phyloP scores from a whole-genome alignment of 306 rosid genomes.

The Malus sieversii region DNA sequence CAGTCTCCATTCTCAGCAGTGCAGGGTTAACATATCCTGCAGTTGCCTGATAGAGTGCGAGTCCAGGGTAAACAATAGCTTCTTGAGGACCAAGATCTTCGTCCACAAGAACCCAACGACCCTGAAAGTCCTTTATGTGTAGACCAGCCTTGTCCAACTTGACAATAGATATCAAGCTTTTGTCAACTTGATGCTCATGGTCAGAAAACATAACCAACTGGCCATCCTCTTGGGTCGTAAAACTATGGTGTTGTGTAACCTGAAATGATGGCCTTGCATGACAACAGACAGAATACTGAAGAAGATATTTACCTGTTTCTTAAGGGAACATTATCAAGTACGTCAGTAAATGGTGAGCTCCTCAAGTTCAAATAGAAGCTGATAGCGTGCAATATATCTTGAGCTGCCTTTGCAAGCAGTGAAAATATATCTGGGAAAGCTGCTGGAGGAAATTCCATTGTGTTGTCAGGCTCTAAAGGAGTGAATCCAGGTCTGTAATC shows the following conservation, averaged over 20 bases:
- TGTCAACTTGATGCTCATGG: slow-evolving; percentile 76
- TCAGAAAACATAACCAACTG: slow-evolving; percentile 73
- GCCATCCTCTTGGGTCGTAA: slow-evolving; percentile 72
- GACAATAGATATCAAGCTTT: slow-evolving; percentile 74
- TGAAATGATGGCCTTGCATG: slow-evolving; percentile 82
- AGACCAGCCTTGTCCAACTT: slow-evolving; percentile 80
- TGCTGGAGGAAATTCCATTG: slow-evolving; percentile 76
- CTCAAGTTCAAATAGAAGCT: slow-evolving; percentile 81
- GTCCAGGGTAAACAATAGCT: slow-evolving; percentile 88
- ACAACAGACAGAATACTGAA: slow-evolving; percentile 91
- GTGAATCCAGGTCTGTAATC: slow-evolving; percentile 89
- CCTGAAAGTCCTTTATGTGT: slow-evolving; percentile 73
- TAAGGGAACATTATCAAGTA: slow-evolving; percentile 81
- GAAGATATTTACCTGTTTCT: slow-evolving; percentile 79
- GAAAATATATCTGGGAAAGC: slow-evolving; percentile 77
- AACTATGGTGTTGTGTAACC: slow-evolving; percentile 66
- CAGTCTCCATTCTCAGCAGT: slow-evolving; percentile 57
- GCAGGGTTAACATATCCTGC: slow-evolving; percentile 97
- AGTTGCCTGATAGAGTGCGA: slow-evolving; percentile 92
- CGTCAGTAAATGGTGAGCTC: slow-evolving; percentile 77
- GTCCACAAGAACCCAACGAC: slow-evolving; percentile 70
- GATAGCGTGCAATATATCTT: slow-evolving; percentile 75
- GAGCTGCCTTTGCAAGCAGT: slow-evolving; percentile 72
- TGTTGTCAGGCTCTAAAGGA: slow-evolving; percentile 41
- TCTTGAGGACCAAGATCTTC: slow-evolving; percentile 94